Evolutionary conservation across 306 rosid genomes (phyloP).

Genomic region (cucumber (Cucumis sativus)): Cucumber_9930_V3 NC_026660.2:852501-853000

Average conservation of each 20-base stretch:
- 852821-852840: slow-evolving; percentile 65
- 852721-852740: slow-evolving; percentile 79
- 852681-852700: slow-evolving; percentile 46
- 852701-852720: slow-evolving; percentile 70
- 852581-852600: slow-evolving; percentile 68
- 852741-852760: slow-evolving; percentile 71
- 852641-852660: slow-evolving; percentile 46
- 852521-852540: slow-evolving; percentile 64
- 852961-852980: slow-evolving; percentile 72
- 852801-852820: slow-evolving; percentile 87
- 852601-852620: slow-evolving; percentile 63
- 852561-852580: slow-evolving; percentile 78
- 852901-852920: slow-evolving; percentile 50
- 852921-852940: slow-evolving; percentile 69
- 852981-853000: slow-evolving; percentile 68
- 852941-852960: slow-evolving; percentile 82
- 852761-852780: slow-evolving; percentile 58
- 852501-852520: slow-evolving; percentile 64
- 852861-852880: slow-evolving; percentile 87
- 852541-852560: slow-evolving; percentile 76
- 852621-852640: slow-evolving; percentile 83
- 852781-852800: slow-evolving; percentile 65
- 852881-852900: slow-evolving; percentile 68
- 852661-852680: slow-evolving; percentile 64
- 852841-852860: slow-evolving; percentile 78